phyloP scores from a whole-genome alignment of 345 rosid genomes.

The Cardamine chenopodiifolia region DNA sequence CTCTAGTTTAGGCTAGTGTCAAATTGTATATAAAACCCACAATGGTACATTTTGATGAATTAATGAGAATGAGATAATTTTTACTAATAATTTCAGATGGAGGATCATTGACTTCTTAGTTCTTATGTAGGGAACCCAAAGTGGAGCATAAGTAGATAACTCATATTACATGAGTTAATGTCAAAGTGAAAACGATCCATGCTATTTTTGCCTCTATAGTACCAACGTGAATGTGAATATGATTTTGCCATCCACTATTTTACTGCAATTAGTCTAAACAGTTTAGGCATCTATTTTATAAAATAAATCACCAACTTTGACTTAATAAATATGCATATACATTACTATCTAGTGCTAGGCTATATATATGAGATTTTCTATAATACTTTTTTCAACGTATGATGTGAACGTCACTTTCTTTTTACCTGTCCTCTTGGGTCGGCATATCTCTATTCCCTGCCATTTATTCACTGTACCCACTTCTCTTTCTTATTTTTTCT shows the following conservation, averaged over 20 bases:
- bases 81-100: neutral
- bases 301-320: neutral
- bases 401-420: conserved; percentile 28
- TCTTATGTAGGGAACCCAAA: conserved; percentile 5
- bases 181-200: neutral
- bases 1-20: neutral
- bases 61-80: neutral
- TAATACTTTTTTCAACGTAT: neutral
- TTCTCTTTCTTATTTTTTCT: no score
- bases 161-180: neutral
- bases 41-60: neutral
- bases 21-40: no score
- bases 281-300: neutral
- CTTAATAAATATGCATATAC: neutral
- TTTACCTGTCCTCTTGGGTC: conserved; percentile 19
- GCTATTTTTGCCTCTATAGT: neutral
- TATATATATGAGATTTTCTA: neutral
- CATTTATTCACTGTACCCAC: conserved; percentile 9
- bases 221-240: neutral
- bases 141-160: conserved; percentile 5
- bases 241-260: neutral
- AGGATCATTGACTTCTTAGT: conserved; percentile 18
- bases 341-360: neutral
- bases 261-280: neutral
- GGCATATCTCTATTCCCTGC: conserved; percentile 15